Evolutionary conservation across 768 basidiomycete genomes (phyloP).

Genomic region (Tephrocybe sp.): DNA sequence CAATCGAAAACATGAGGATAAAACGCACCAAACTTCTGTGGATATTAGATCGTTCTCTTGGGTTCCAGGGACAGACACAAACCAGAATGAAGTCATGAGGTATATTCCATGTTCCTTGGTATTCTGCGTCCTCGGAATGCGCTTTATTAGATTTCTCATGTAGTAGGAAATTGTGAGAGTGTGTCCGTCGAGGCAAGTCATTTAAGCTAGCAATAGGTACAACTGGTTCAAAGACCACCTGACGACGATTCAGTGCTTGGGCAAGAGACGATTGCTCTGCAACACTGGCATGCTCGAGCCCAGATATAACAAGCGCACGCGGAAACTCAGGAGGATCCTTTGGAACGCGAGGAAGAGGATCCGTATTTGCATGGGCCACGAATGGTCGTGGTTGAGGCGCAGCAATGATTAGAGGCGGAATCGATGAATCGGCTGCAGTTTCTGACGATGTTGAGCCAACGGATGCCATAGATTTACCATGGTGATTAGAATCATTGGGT

Average conservation of each 20-base stretch:
- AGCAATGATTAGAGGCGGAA: conserved; percentile 8
- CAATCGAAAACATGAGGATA: neutral
- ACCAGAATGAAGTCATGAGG: conserved; percentile 71
- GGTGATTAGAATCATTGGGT: conserved; percentile 27
- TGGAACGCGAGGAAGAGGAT: conserved; percentile 24
- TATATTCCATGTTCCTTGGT: conserved; percentile 47
- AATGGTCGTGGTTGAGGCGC: conserved; percentile 18
- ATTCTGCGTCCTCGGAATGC: conserved; percentile 24
- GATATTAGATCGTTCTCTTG: conserved; percentile 62
- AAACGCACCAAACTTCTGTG: conserved; percentile 62
- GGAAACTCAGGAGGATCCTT: conserved; percentile 36
- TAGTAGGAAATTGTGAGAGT: neutral
- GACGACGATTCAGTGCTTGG: conserved; percentile 47
- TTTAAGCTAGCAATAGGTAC: conserved; percentile 15
- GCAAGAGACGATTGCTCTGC: conserved; percentile 58
- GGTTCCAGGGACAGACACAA: conserved; percentile 67
- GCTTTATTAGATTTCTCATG: conserved; percentile 8
- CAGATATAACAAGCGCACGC: conserved; percentile 62
- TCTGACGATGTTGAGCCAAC: conserved; percentile 2
- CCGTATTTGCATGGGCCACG: conserved; percentile 30
- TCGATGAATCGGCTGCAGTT: neutral
- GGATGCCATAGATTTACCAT: neutral
- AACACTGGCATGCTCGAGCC: conserved; percentile 59
- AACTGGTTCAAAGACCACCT: conserved; percentile 41
- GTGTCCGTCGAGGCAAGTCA: neutral